Conservation (phyloP, 345 rosid species). For the Brassica incana region DNA sequence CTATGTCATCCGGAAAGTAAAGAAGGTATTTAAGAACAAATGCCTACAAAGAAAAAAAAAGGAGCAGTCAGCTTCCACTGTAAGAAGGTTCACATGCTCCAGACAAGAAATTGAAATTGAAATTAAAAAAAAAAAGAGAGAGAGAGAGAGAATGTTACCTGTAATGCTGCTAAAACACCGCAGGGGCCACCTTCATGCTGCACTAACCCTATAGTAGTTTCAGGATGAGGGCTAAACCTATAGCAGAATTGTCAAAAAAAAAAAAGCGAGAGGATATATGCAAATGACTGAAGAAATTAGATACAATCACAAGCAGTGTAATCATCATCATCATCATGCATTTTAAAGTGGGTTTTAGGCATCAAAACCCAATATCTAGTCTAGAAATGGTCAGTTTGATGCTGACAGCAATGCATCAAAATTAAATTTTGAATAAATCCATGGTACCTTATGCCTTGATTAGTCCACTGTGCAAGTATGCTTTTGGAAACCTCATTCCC, state of each 20-base stretch:
- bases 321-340: neutral
- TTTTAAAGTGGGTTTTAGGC: neutral
- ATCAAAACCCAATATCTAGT: neutral
- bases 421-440: neutral
- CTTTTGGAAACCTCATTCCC: conserved; percentile 68
- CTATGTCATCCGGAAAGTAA: conserved; percentile 73
- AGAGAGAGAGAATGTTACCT: conserved; percentile 49
- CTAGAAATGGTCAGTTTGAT: too few relatives aligned
- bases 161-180: conserved; percentile 96
- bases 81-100: conserved; percentile 17
- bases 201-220: conserved; percentile 96
- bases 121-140: neutral
- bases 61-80: conserved; percentile 23
- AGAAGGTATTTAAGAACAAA: conserved; percentile 91
- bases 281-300: neutral
- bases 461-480: conserved; percentile 90
- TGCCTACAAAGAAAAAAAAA: conserved; percentile 62
- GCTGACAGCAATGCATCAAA: too few relatives aligned
- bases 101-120: neutral
- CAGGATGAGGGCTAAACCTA: conserved; percentile 97
- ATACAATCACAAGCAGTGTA: neutral
- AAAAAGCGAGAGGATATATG: neutral
- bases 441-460: conserved; percentile 90
- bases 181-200: conserved; percentile 99
- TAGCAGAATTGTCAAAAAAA: conserved; percentile 30